Evolutionary conservation across 1,284 basidiomycete genomes (phyloP), one percentile per base, ranked within the genome.

Genomic region (Mycosarcoma maydis): DNA sequence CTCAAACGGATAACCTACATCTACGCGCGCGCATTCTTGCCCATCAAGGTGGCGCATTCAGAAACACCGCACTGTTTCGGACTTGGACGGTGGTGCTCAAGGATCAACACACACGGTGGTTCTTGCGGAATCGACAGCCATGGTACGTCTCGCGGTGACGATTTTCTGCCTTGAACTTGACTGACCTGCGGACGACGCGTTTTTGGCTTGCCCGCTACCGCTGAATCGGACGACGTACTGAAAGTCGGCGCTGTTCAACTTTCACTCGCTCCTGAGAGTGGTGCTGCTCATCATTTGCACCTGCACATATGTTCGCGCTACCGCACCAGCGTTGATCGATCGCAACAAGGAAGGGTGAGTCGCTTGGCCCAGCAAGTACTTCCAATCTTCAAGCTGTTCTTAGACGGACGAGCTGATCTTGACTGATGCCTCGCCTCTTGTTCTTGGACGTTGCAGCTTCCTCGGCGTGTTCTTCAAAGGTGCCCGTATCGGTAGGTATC

Each of bases 191-290:
- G 57, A 47, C 50, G n/a, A n/a, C n/a, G n/a, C n/a, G n/a, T n/a
- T n/a, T n/a, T n/a, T n/a, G n/a, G n/a, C n/a, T n/a, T n/a, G n/a
- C n/a, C n/a, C n/a, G n/a, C n/a, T n/a, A n/a, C n/a, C n/a, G n/a
- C n/a, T n/a, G n/a, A n/a, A n/a, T n/a, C n/a, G n/a, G n/a, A n/a
- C n/a, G n/a, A n/a, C n/a, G n/a, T n/a, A n/a, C n/a, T n/a, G n/a
- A n/a, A n/a, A 97, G 94, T 95, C 94, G 40, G 95, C 96, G 7
- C 86, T 98, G 32, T 97, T 98, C 88, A 95, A 97, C 85, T 98
- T 98, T 81, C 90, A 95, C 83, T 94, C 93, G 1, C 87, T 98
- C 17, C 87, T 98, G 13, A 88, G 96, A 73, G 93, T 96, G 80
- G 89, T 97, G 66, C 87, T 98, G 16, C 88, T 98, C 47, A 86